A percentile compares a stretch with the other conserved stretches of the same genome.
phyloP scores from a whole-genome alignment of 2,329 filamentous ascomycete species.

The Botrytis fragariae region DNA sequence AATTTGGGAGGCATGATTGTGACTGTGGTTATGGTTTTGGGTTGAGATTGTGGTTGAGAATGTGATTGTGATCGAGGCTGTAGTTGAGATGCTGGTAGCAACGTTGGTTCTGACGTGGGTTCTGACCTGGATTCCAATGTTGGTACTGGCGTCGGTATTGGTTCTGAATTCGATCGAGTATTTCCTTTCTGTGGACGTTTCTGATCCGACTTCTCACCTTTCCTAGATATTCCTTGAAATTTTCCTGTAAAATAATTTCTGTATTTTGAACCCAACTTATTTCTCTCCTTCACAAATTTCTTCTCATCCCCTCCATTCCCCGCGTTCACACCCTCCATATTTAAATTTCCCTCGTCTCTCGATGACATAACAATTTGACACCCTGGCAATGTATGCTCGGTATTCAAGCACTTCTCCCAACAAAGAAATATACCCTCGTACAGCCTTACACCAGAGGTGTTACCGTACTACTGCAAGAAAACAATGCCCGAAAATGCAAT shows the following conservation, averaged over 20 bases:
- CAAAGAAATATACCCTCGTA: background rate
- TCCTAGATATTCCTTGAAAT: background rate
- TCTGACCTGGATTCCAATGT: background rate
- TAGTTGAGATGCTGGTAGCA: background rate
- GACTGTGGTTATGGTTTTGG: background rate
- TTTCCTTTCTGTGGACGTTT: background rate
- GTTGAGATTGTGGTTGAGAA: background rate
- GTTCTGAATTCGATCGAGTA: background rate
- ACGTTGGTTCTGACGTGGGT: background rate
- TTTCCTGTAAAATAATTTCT: constrained; percentile 2
- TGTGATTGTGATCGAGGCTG: background rate
- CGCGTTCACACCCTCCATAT: background rate
- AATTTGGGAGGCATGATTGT: background rate
- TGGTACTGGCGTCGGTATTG: background rate
- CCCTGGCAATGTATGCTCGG: background rate
- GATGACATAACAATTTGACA: background rate
- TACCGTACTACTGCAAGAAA: background rate
- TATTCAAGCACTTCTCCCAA: background rate
- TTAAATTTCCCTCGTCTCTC: background rate
- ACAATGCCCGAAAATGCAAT: background rate
- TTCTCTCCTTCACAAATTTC: background rate
- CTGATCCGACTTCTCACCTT: background rate
- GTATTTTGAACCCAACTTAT: background rate
- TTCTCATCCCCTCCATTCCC: background rate
- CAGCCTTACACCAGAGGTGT: background rate